phyloP scores from a whole-genome alignment of 352 stramenopile species.

The Globisporangium viniferum region DNA sequence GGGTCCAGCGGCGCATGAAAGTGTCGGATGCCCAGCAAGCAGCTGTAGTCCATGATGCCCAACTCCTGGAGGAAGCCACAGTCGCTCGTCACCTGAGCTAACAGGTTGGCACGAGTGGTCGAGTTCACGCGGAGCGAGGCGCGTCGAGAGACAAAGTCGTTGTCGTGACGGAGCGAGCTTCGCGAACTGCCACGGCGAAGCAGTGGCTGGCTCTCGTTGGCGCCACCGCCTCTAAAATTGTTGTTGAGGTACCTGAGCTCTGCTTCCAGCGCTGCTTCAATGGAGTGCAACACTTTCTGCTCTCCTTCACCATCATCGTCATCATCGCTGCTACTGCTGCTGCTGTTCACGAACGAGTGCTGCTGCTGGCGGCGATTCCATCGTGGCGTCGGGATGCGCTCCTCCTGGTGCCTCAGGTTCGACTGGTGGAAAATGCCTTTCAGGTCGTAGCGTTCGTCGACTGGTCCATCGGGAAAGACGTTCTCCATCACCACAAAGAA shows the following conservation, averaged over 20 bases:
- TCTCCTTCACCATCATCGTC: constrained; percentile 26
- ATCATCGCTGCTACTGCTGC: constrained; percentile 21
- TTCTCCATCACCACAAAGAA: constrained; percentile 91
- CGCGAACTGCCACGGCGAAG: constrained; percentile 51
- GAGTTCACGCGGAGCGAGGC: constrained; percentile 70
- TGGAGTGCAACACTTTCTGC: constrained; percentile 2
- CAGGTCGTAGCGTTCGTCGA: constrained; percentile 81
- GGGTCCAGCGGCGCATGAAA: constrained; percentile 47
- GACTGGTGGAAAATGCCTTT: constrained; percentile 82
- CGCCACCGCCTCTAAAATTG: neutral
- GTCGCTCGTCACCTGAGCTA: constrained; percentile 81
- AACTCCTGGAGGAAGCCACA: constrained; percentile 83
- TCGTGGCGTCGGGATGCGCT: constrained; percentile 29
- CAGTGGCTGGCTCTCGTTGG: constrained; percentile 51
- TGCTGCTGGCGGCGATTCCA: constrained; percentile 21
- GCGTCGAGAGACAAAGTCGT: constrained; percentile 70
- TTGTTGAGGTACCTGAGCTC: constrained; percentile 34
- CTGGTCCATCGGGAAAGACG: constrained; percentile 69
- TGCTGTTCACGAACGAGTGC: constrained; percentile 2
- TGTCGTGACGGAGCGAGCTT: constrained; percentile 68
- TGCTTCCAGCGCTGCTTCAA: constrained; percentile 24
- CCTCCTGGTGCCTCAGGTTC: constrained; percentile 43
- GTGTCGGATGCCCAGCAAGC: constrained; percentile 68
- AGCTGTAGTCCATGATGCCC: constrained; percentile 89
- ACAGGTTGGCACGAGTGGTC: constrained; percentile 64